These are phyloP conservation scores for Rhizodiscina lignyota DNA, from an alignment of 495 filamentous ascomycete genomes.

Conservation along the genomic window DNA sequence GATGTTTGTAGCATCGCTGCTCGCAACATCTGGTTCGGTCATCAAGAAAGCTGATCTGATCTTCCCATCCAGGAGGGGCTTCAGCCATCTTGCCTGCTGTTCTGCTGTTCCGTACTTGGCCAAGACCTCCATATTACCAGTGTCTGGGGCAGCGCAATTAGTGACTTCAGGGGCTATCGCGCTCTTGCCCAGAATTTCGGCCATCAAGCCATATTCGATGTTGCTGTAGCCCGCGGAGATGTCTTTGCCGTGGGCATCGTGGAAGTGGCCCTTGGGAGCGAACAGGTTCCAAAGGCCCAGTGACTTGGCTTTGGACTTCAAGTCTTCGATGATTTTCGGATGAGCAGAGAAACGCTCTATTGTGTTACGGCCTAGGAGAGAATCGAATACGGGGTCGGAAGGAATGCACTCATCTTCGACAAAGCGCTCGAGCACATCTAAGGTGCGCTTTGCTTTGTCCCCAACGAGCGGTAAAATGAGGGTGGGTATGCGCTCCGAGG, in stretches of 20 bases:
- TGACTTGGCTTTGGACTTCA: conserved; percentile 69
- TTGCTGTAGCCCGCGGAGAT: conserved; percentile 41
- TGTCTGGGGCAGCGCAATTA: conserved; percentile 27
- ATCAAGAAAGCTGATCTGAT: conserved; percentile 28
- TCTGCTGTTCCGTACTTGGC: conserved; percentile 27
- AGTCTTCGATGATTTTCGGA: conserved; percentile 67
- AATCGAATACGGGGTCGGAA: conserved; percentile 59
- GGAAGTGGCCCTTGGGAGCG: conserved; percentile 84
- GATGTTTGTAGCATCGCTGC: conserved; percentile 27
- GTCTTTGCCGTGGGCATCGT: too few relatives aligned
- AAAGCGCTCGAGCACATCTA: conserved; percentile 75
- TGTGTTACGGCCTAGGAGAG: conserved; percentile 48
- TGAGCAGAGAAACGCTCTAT: conserved; percentile 59
- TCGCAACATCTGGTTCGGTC: conserved; percentile 27
- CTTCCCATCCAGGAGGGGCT: conserved; percentile 23
- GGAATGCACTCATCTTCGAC: conserved; percentile 88
- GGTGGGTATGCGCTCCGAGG: conserved; percentile 19
- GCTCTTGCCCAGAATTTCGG: conserved; percentile 26
- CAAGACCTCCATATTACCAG: conserved; percentile 28
- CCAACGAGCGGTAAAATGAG: conserved; percentile 39
- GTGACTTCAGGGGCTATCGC: conserved; percentile 21
- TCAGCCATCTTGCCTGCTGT: conserved; percentile 25
- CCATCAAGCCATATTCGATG: conserved; percentile 28
- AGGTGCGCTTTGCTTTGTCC: conserved; percentile 61
- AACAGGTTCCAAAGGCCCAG: conserved; percentile 99